These are phyloP conservation scores for Candida pseudofarinosa DNA, from an alignment of 805 yeast genomes.

Conservation along the genomic window DNA sequence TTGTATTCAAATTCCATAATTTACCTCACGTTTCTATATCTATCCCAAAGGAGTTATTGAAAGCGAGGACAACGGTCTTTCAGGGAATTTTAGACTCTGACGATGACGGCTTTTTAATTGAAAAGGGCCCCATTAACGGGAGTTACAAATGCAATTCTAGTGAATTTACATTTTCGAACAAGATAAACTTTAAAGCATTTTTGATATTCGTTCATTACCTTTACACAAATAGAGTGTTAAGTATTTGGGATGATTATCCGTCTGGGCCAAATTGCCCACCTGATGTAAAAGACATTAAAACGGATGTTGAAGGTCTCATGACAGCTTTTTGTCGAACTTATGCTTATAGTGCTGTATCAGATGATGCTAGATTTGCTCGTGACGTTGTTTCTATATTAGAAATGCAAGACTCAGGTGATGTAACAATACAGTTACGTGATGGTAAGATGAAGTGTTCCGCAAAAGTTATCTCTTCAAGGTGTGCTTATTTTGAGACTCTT, in stretches of 20 bases:
- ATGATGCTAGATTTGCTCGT: constrained; percentile 12
- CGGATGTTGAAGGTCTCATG: constrained; percentile 23
- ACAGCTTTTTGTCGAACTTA: constrained; percentile 19
- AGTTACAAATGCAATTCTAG: constrained; percentile 11
- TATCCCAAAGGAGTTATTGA: constrained; percentile 30
- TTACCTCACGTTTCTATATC: constrained; percentile 26
- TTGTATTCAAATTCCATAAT: constrained; percentile 12
- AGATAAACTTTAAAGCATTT: constrained; percentile 33
- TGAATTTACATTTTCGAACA: constrained; percentile 16
- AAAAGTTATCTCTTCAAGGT: constrained; percentile 50
- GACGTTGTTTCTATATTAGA: constrained; percentile 16
- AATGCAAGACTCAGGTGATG: constrained; percentile 31
- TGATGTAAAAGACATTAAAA: constrained; percentile 23
- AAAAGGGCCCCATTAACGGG: constrained; percentile 22
- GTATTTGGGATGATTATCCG: constrained; percentile 44
- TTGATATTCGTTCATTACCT: constrained; percentile 40
- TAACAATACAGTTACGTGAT: constrained; percentile 43
- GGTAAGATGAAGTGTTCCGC: constrained; percentile 47
- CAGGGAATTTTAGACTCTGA: constrained; percentile 17
- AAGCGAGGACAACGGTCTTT: constrained; percentile 26
- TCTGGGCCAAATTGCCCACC: constrained; percentile 22
- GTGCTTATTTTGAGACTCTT: constrained; percentile 59
- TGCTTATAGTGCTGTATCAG: constrained; percentile 22
- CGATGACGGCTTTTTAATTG: constrained; percentile 17
- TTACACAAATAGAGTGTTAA: constrained; percentile 45